phyloP scores from a whole-genome alignment of 2,329 filamentous ascomycete genomes.

The Claviceps sp. region DNA sequence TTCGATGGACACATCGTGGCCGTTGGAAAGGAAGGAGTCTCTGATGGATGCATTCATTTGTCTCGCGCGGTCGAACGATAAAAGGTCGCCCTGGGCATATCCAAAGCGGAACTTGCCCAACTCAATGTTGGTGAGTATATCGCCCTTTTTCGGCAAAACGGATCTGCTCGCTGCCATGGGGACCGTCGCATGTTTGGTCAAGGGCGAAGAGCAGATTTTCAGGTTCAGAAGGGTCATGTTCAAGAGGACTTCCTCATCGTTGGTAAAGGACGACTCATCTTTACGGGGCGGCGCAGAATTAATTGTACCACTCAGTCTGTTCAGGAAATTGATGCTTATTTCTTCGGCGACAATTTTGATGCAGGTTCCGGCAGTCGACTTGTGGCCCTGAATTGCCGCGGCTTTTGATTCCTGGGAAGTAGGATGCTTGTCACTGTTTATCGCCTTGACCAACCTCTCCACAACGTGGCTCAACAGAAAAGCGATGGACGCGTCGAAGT shows the following conservation, averaged over 20 bases:
- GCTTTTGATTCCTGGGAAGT: slow-evolving; percentile 3
- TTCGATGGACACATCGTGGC: slow-evolving; percentile 44
- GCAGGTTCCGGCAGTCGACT: slow-evolving; percentile 16
- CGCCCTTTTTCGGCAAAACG: slow-evolving; percentile 9
- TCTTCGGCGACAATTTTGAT: slow-evolving; percentile 33
- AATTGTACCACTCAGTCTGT: slow-evolving; percentile 37
- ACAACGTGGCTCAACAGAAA: slow-evolving; percentile 40
- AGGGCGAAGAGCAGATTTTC: slow-evolving; percentile 11
- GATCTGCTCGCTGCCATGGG: slow-evolving; percentile 3
- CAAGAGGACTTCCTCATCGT: slow-evolving; percentile 38
- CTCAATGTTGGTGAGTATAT: slow-evolving; percentile 25
- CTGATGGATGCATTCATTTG: slow-evolving; percentile 46
- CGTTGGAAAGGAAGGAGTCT: slow-evolving; percentile 42
- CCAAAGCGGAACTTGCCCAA: slow-evolving; percentile 48
- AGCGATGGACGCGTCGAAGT: slow-evolving; percentile 43
- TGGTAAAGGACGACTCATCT: slow-evolving; percentile 25
- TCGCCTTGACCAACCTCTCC: slow-evolving; percentile 32
- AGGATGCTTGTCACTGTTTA: slow-evolving; percentile 18
- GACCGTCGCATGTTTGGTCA: not conserved
- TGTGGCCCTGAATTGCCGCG: slow-evolving; percentile 6
- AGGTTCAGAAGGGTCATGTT: slow-evolving; percentile 35
- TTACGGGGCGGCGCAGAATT: slow-evolving; percentile 34
- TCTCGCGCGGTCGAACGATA: slow-evolving; percentile 46
- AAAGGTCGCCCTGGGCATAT: slow-evolving; percentile 46
- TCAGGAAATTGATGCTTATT: slow-evolving; percentile 42